phyloP scores from a whole-genome alignment of 2,329 filamentous ascomycete species.

The Penicillium griseofulvum region DNA sequence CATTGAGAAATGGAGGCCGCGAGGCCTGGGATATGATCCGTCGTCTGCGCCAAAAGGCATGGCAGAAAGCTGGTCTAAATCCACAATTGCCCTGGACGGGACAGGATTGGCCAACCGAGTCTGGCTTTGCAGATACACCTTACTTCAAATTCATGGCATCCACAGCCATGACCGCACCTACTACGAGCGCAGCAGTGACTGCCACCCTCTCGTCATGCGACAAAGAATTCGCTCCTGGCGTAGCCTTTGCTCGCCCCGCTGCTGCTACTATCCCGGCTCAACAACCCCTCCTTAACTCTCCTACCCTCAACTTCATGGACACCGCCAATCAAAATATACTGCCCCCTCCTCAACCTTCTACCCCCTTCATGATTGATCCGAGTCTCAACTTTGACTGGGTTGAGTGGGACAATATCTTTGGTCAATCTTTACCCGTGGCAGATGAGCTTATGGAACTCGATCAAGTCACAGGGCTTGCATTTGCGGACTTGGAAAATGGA shows the following conservation, averaged over 20 bases:
- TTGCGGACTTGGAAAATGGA: neutral
- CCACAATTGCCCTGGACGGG: slow-evolving; percentile 48
- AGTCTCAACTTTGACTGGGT: slow-evolving; percentile 50
- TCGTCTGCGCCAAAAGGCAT: slow-evolving; percentile 47
- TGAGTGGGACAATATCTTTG: slow-evolving; percentile 50
- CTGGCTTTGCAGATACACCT: neutral
- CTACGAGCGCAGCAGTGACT: slow-evolving; percentile 2
- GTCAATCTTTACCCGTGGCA: slow-evolving; percentile 45
- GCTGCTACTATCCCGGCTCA: neutral
- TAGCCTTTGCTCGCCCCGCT: neutral
- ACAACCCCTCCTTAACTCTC: neutral
- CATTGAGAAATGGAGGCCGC: slow-evolving; percentile 47
- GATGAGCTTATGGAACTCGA: slow-evolving; percentile 47
- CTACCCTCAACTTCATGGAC: slow-evolving; percentile 23
- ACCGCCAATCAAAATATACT: neutral
- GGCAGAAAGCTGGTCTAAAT: slow-evolving; percentile 49
- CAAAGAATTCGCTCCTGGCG: neutral
- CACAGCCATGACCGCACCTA: neutral
- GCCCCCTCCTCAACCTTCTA: slow-evolving; percentile 14
- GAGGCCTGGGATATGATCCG: slow-evolving; percentile 52
- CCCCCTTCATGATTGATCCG: slow-evolving; percentile 38
- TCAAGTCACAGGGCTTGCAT: slow-evolving; percentile 32
- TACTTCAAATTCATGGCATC: neutral
- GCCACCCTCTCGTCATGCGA: neutral
- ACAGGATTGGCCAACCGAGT: slow-evolving; percentile 31